Conservation (phyloP, 306 rosid species). For the Oxytropis ochrocephala region DNA sequence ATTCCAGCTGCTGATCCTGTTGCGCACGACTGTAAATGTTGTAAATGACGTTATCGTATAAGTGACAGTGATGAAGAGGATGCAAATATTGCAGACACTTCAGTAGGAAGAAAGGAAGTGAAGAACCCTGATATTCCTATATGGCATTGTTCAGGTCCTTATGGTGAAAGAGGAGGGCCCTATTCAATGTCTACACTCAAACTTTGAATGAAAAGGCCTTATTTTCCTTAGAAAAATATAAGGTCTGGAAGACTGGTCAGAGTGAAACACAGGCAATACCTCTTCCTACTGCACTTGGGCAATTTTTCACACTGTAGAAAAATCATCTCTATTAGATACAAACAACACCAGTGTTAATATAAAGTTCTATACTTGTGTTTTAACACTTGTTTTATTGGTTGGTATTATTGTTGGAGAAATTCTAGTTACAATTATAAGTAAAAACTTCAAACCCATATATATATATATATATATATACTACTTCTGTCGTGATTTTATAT, state of each 20-base stretch:
- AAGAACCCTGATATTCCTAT: conserved; percentile 28
- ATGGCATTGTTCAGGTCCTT: conserved; percentile 45
- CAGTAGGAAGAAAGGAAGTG: not conserved
- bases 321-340: not conserved
- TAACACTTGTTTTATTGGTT: no score
- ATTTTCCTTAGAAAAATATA: conserved; percentile 24
- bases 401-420: no score
- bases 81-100: not conserved
- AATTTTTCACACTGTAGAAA: not conserved
- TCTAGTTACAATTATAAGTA: no score
- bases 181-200: conserved; percentile 41
- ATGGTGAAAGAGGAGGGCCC: conserved; percentile 49
- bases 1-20: not conserved
- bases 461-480: no score
- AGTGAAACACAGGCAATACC: conserved; percentile 40
- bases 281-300: conserved; percentile 39
- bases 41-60: conserved; percentile 22
- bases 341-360: not conserved
- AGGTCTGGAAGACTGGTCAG: conserved; percentile 58
- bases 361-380: not conserved
- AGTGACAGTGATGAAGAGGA: conserved; percentile 32
- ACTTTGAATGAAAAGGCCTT: conserved; percentile 16
- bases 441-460: no score
- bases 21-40: conserved; percentile 15
- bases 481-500: no score